Conservation (phyloP, 805 yeast genomes). For the Zygosaccharomyces siamensis region DNA sequence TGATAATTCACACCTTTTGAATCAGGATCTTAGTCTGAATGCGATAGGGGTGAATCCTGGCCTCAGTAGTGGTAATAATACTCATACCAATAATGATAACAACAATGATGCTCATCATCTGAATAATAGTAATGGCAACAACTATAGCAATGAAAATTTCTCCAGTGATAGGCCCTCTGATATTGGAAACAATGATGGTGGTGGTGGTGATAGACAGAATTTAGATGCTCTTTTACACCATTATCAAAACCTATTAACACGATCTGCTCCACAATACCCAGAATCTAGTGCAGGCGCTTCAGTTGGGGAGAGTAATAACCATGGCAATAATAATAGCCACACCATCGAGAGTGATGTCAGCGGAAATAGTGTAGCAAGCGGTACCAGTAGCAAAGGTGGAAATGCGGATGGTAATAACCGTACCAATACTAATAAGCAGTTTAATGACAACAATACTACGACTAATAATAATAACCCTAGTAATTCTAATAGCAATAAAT, state of each 20-base stretch:
- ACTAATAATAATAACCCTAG: neutral
- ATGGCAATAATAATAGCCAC: neutral
- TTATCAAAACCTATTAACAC: slow-evolving; percentile 26
- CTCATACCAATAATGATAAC: neutral
- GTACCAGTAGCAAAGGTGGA: neutral
- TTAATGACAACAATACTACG: neutral
- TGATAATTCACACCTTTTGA: slow-evolving; percentile 13
- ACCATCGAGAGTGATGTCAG: neutral
- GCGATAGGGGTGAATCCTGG: neutral
- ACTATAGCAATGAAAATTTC: neutral
- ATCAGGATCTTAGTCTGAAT: slow-evolving; percentile 6
- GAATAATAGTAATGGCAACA: slow-evolving; percentile 6
- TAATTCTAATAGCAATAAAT: slow-evolving; percentile 8
- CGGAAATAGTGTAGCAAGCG: neutral
- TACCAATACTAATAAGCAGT: neutral
- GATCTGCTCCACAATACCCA: slow-evolving; percentile 9
- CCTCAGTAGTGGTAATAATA: neutral
- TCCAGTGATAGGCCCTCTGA: slow-evolving; percentile 1
- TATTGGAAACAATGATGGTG: slow-evolving; percentile 2
- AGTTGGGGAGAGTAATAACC: neutral
- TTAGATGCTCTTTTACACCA: slow-evolving; percentile 29
- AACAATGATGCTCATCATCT: slow-evolving; percentile 4
- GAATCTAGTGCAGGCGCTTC: slow-evolving; percentile 4
- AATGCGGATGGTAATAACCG: neutral
- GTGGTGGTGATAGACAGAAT: slow-evolving; percentile 20